A percentile compares a stretch with the other conserved stretches of the same genome.
These are phyloP conservation scores for Vanderwaltozyma verrucispora DNA, from an alignment of 805 yeast genomes.

Conservation along the genomic window DNA sequence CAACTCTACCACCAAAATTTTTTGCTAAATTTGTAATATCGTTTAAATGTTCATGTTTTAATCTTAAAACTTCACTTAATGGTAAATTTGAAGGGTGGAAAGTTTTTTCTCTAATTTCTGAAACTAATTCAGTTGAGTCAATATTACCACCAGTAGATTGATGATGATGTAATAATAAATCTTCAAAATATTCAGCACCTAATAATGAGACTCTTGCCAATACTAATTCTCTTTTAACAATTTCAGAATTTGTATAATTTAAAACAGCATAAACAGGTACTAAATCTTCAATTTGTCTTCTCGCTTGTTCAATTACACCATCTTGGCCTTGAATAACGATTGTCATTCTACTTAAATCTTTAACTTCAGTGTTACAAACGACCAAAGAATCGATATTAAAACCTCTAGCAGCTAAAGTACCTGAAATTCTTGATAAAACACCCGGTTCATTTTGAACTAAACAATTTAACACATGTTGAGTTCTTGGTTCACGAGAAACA, in stretches of 20 bases:
- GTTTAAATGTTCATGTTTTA: conserved; percentile 80
- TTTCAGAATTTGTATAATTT: conserved; percentile 84
- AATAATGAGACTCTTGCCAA: conserved; percentile 85
- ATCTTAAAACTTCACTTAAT: conserved; percentile 87
- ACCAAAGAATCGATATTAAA: conserved; percentile 96
- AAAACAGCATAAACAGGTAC: conserved; percentile 98
- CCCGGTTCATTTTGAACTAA: conserved; percentile 98
- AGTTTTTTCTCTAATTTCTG: conserved; percentile 30
- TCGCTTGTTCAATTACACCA: conserved; percentile 93
- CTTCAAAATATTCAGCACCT: conserved; percentile 98
- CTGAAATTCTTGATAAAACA: conserved; percentile 85
- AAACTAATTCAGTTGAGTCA: conserved; percentile 21
- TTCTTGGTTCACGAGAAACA: conserved; percentile 45
- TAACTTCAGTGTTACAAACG: conserved; percentile 93
- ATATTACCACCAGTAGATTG: conserved; percentile 17
- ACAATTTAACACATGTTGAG: conserved; percentile 90
- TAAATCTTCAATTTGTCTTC: conserved; percentile 94
- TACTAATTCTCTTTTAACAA: conserved; percentile 82
- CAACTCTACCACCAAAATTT: conserved; percentile 88
- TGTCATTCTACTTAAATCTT: conserved; percentile 94
- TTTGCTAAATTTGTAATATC: conserved; percentile 70
- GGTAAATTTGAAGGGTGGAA: conserved; percentile 87
- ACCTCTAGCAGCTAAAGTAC: conserved; percentile 95
- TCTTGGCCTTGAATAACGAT: conserved; percentile 90
- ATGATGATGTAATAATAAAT: conserved; percentile 74